Base-by-base conservation (phyloP, 495 filamentous ascomycete genomes). In the Bacidia rubella region DNA sequence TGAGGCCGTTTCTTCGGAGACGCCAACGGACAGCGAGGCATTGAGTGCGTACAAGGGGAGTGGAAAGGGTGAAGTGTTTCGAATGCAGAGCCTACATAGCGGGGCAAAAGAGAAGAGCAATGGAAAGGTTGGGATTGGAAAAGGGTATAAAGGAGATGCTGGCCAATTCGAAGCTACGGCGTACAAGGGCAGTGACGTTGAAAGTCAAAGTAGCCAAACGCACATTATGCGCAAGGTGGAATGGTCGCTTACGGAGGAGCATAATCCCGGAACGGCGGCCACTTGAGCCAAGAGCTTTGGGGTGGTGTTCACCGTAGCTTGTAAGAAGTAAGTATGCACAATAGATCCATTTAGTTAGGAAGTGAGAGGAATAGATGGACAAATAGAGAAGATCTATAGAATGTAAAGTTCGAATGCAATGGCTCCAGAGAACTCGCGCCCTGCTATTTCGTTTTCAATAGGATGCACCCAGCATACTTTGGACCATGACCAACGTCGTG, bases 171-270 rank as follows among this genome's bases (percentile, higher is more conserved):
- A 44, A 50, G 41, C 21, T 49, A 46, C 43, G 56, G 15, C 1
- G 41, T 12, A 35, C 19, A 56, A 23, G 19, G 19, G n/a, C 39
- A 23, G 17, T 35, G 32, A 40, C 22, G 42, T 27, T 42, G 24
- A 55, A 57, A 45, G 53, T 56, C 54, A 1, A 51, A 56, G 27
- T 50, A 57, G 32, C 55, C 57, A 42, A 55, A 54, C 40, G 46
- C 55, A 21, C 20, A 57, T 52, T 25, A 52, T 52, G 29, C 27
- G 38, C 11, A 52, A 52, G 38, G 49, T 52, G 17, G 49, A 52
- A 23, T 52, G 49, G 49, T 41, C 49, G 39, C 48, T 41, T 22
- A 26, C 24, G 51, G 40, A 48, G 22, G 32, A 52, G 52, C 41
- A 44, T 9, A 44, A 44, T 17, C 41, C 41, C 41, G 41, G 41